Percentiles rank a stretch among this genome's conserved stretches.
phyloP scores from a whole-genome alignment of 371 early-diverging fungal species.

The Apophysomyces sp. region DNA sequence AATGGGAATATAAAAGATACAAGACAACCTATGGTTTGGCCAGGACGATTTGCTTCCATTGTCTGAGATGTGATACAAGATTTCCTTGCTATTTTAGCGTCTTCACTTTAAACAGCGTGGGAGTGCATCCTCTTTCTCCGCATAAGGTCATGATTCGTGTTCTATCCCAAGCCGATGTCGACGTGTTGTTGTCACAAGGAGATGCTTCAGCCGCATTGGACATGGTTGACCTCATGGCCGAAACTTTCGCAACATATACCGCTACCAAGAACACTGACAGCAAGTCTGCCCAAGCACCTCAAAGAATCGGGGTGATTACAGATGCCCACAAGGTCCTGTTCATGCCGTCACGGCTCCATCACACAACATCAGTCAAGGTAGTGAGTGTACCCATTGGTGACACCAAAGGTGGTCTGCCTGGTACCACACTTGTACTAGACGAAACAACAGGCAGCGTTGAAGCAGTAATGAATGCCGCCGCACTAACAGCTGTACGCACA shows the following conservation, averaged over 20 bases:
- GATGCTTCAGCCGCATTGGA: slow-evolving; percentile 17
- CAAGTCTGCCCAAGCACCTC: slow-evolving; percentile 52
- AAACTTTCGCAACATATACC: slow-evolving; percentile 32
- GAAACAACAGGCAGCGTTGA: slow-evolving; percentile 48
- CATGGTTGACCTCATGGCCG: slow-evolving; percentile 41
- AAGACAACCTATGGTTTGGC: too few species aligned
- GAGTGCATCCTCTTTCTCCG: background rate
- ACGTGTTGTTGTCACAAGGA: slow-evolving; percentile 21
- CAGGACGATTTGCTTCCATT: too few species aligned
- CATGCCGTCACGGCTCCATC: slow-evolving; percentile 59
- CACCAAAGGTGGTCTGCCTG: slow-evolving; percentile 52
- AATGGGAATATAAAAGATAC: too few species aligned
- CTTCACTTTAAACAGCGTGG: background rate
- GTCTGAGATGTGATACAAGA: too few species aligned
- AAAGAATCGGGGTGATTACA: slow-evolving; percentile 42
- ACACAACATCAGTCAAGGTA: slow-evolving; percentile 56
- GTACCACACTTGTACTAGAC: slow-evolving; percentile 53
- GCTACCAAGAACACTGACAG: slow-evolving; percentile 17
- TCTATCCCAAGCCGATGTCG: slow-evolving; percentile 29
- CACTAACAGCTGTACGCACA: slow-evolving; percentile 59
- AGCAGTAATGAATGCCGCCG: slow-evolving; percentile 57
- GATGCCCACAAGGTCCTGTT: slow-evolving; percentile 46
- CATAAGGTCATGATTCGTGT: slow-evolving; percentile 20
- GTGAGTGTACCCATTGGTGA: slow-evolving; percentile 54
- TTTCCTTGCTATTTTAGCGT: too few species aligned